Base-by-base conservation (phyloP, 75 land plant genomes). In the Chamaecyparis obtusa region DNA sequence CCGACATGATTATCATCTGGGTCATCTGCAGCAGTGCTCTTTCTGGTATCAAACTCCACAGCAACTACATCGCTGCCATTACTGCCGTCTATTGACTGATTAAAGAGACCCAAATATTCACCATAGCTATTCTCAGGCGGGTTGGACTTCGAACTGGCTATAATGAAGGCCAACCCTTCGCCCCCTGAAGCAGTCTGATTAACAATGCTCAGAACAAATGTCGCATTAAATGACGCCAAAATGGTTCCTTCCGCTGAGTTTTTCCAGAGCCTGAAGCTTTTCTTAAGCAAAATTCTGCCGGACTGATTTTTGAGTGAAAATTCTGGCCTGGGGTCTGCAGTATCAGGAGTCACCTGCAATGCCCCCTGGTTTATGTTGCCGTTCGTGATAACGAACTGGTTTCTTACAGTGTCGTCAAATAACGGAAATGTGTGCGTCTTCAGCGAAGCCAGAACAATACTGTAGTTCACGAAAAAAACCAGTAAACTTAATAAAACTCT, bases 131-230 rank as follows among this genome's bases (percentile, higher is more conserved):
- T 84, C 0, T 33, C n/a, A 4, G 83, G 89, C 6, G 86, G 87
- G 24, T 39, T 43, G 6, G 21, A 11, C 0, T 39, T 16, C 24
- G 56, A 49, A 36, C 78, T 71, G n/a, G 92, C 19, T 14, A 94
- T 35, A n/a, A 91, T 83, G 88, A 94, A 92, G 57, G 94, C 92
- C 71, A 94, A 14, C 24, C 95, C 95, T 51, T 93, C 94, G 36
- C 92, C 95, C 43, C 85, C 85, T 5, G 60, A 56, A 7, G 15
- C 0, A 21, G 84, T 88, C 49, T 71, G 67, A 78, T 49, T 49
- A 27, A 37, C 57, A 69, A 89, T 89, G 57, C 91, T 89, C 54
- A 94, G 33, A 15, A 86, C 85, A 75, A 94, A 94, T 37, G 93
- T 88, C 27, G 95, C 84, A 72, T 88, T 92, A 90, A 92, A 89